These are phyloP conservation scores for Austroboletus olivaceoglutinosus DNA, from an alignment of 1,284 basidiomycete genomes.

Conservation along the genomic window DNA sequence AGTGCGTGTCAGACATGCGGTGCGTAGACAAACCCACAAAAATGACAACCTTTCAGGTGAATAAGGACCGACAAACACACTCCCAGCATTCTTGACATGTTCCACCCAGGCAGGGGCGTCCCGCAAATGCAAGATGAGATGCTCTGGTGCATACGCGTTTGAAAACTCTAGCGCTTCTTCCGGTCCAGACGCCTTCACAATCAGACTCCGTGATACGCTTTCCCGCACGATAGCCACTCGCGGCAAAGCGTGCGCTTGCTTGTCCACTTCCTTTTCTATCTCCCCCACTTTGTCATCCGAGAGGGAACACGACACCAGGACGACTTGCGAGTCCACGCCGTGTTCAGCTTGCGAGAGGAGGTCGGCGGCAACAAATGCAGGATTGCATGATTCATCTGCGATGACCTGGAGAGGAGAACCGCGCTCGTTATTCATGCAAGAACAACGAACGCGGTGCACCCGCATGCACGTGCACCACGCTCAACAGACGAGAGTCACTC, in stretches of 20 bases:
- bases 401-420: constrained; percentile 65
- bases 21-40: background rate
- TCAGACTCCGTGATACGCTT: constrained; percentile 90
- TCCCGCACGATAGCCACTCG: constrained; percentile 90
- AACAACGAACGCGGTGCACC: constrained; percentile 38
- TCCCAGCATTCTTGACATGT: constrained; percentile 86
- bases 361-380: constrained; percentile 94
- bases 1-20: constrained; percentile 7
- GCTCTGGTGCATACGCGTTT: constrained; percentile 98
- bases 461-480: constrained; percentile 12
- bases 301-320: constrained; percentile 82
- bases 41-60: constrained; percentile 85
- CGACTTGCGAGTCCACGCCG: constrained; percentile 96
- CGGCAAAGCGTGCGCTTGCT: constrained; percentile 83
- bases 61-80: constrained; percentile 93
- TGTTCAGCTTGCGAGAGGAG: constrained; percentile 98
- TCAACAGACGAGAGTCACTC: constrained; percentile 36
- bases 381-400: constrained; percentile 83
- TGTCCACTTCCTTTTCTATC: constrained; percentile 86
- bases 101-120: constrained; percentile 67
- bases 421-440: constrained; percentile 38
- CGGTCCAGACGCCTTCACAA: constrained; percentile 68
- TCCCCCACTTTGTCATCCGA: constrained; percentile 58
- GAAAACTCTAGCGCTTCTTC: constrained; percentile 85
- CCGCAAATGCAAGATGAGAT: constrained; percentile 87